Base-by-base conservation (phyloP, 768 basidiomycete genomes). In the Amanita subjunquillea region DNA sequence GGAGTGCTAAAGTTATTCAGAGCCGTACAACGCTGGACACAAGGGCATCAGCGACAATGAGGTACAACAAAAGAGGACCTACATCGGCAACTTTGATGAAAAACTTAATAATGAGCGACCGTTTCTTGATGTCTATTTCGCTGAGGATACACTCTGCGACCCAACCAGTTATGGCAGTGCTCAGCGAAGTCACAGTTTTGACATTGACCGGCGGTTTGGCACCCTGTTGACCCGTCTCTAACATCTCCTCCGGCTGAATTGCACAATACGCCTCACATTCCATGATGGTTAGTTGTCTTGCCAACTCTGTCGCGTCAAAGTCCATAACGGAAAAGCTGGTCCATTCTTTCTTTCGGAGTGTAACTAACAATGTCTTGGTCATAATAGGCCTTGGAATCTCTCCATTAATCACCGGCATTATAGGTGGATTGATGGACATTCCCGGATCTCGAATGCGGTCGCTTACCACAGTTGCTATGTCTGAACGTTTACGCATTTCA, bases 141-240 rank as follows among this genome's bases (percentile, higher is more conserved):
- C 84, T 84, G 46, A 99, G 69, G 55, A 99, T 93, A 60, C 86
- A 85, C 69, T 98, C 95, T 7, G 93, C 87, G 29, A 97, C 89
- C 90, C 92, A 95, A 3, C 93, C 94, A 1, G 93, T 97, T 58
- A 97, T 85, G 50, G 85, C 80, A 12, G 93, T 98, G 63, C 91
- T 95, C 63, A 97, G 69, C 4, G 87, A 82, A 42, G 85, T 85
- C 57, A 98, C 84, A 22, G 87, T 86, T 64, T 80, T 86, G 42
- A 98, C 84, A 58, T 87, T 87, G 47, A 76, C 66, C 17, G 82
- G 78, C 6, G 79, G 72, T 60, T 75, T 74, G 36, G 73, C 75
- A 55, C 82, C 80, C 55, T 85, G 82, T 62, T 88, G 83, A 3
- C 87, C 88, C 9, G 81, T 82, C 67, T 91, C 87, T 55, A 99